A percentile compares a stretch with the other conserved stretches of the same genome.
Conservation (phyloP, 176 grass and related monocot species). For the Thalia dealbata region DNA sequence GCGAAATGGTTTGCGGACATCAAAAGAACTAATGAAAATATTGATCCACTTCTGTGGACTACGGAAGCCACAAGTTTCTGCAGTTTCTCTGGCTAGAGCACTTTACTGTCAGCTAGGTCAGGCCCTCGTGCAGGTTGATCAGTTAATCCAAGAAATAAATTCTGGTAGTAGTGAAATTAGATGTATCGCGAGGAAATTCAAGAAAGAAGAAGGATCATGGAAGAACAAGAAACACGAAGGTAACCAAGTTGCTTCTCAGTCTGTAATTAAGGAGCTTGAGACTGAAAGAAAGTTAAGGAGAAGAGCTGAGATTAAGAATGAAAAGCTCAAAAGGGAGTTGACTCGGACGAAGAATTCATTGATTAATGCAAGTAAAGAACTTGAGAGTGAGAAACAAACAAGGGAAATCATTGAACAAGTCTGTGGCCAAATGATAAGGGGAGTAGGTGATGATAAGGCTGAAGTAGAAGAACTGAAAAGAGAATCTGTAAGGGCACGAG, state of each 20-base stretch:
- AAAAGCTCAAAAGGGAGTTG: slow-evolving; percentile 44
- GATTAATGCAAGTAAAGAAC: slow-evolving; percentile 30
- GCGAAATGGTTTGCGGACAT: slow-evolving; percentile 41
- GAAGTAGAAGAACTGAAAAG: slow-evolving; percentile 49
- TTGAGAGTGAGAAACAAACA: slow-evolving; percentile 44
- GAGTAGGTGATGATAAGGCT: slow-evolving; percentile 29
- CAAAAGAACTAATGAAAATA: slow-evolving; percentile 55
- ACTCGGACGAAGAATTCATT: slow-evolving; percentile 29
- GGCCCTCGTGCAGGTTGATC: slow-evolving; percentile 25
- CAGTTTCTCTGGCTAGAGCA: slow-evolving; percentile 41
- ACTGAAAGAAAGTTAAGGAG: slow-evolving; percentile 39
- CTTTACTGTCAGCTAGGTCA: slow-evolving; percentile 48
- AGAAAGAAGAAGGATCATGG: slow-evolving; percentile 40
- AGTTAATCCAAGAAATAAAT: slow-evolving; percentile 23
- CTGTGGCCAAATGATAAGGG: slow-evolving; percentile 48
- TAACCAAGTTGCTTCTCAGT: slow-evolving; percentile 24
- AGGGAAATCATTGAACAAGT: slow-evolving; percentile 49
- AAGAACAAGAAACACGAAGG: slow-evolving; percentile 51
- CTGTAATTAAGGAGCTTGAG: slow-evolving; percentile 36
- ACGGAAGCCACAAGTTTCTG: slow-evolving; percentile 30
- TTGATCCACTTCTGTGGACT: slow-evolving; percentile 28
- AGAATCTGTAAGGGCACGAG: slow-evolving; percentile 31
- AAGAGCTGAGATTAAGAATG: slow-evolving; percentile 44
- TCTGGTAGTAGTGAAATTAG: neutral
- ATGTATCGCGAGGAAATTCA: slow-evolving; percentile 3